Percentiles rank a stretch among this genome's conserved stretches.
phyloP scores from a whole-genome alignment of 116 monocot genomes.

The Trichopus zeylanicus region DNA sequence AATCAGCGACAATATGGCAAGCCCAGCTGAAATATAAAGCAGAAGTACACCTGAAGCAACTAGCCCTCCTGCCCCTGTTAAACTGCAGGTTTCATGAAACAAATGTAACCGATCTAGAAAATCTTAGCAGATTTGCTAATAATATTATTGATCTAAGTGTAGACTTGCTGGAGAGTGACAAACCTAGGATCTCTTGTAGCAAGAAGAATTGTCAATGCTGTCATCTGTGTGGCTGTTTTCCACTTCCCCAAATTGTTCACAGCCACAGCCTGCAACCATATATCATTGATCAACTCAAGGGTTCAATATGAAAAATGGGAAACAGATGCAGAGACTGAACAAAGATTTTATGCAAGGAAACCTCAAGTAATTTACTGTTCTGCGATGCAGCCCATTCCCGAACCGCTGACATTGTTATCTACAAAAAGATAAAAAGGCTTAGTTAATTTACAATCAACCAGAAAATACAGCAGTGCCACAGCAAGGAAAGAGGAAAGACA shows the following conservation, averaged over 20 bases:
- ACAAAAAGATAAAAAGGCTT: neutral
- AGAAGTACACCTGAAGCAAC: conserved; percentile 40
- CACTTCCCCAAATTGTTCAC: conserved; percentile 72
- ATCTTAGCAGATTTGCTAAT: too few species aligned
- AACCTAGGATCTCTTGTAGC: conserved; percentile 55
- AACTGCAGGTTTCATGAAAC: conserved; percentile 17
- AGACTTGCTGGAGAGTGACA: neutral
- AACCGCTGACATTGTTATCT: conserved; percentile 98
- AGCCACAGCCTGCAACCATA: conserved; percentile 55
- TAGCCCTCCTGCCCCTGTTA: conserved; percentile 16
- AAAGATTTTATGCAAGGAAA: conserved; percentile 11
- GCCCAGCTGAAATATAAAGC: conserved; percentile 56
- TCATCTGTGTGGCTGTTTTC: conserved; percentile 86
- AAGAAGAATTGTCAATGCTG: conserved; percentile 58
- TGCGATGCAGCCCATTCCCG: conserved; percentile 99
- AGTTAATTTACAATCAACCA: neutral
- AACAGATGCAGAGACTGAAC: neutral
- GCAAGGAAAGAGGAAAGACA: too few species aligned
- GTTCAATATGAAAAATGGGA: neutral
- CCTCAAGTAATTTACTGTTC: conserved; percentile 74
- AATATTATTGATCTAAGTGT: neutral
- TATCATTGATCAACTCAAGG: neutral
- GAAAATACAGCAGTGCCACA: too few species aligned
- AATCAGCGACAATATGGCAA: conserved; percentile 58
- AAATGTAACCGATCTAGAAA: neutral